These are phyloP conservation scores for Penicillium brasilianum DNA, from an alignment of 2,329 filamentous ascomycete species.

Conservation along the genomic window DNA sequence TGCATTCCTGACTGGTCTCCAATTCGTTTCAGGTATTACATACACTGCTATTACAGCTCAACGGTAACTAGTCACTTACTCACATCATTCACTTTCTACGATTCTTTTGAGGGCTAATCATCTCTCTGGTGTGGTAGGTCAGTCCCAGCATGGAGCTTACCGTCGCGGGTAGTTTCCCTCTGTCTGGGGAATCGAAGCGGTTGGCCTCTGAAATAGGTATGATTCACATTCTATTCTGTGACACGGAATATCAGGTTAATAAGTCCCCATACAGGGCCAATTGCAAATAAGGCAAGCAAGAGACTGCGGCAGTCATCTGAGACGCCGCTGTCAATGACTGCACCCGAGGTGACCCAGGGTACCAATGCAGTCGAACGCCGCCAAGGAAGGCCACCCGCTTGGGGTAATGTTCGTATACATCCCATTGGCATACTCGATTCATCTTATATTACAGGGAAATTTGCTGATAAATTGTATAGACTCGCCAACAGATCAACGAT, in stretches of 20 bases:
- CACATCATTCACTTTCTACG: background rate
- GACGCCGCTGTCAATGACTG: background rate
- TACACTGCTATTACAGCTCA: background rate
- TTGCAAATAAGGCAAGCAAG: background rate
- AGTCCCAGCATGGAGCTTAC: background rate
- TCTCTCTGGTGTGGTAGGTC: background rate
- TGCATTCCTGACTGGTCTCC: background rate
- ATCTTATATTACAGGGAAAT: no score
- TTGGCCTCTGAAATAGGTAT: background rate
- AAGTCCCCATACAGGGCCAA: background rate
- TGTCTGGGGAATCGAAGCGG: background rate
- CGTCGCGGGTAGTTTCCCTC: background rate
- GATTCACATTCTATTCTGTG: background rate
- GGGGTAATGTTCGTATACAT: conserved; percentile 3
- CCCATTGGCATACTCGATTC: background rate
- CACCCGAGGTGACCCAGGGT: background rate
- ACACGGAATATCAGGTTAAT: background rate
- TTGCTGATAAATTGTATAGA: background rate
- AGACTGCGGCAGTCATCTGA: background rate
- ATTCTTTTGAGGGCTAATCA: no score
- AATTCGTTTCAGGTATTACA: background rate
- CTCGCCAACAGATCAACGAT: conserved; percentile 66
- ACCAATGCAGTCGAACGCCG: background rate
- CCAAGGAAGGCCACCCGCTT: background rate
- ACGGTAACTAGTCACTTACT: background rate